Base-by-base conservation (phyloP, 768 basidiomycete species). In the Boletus edulis region DNA sequence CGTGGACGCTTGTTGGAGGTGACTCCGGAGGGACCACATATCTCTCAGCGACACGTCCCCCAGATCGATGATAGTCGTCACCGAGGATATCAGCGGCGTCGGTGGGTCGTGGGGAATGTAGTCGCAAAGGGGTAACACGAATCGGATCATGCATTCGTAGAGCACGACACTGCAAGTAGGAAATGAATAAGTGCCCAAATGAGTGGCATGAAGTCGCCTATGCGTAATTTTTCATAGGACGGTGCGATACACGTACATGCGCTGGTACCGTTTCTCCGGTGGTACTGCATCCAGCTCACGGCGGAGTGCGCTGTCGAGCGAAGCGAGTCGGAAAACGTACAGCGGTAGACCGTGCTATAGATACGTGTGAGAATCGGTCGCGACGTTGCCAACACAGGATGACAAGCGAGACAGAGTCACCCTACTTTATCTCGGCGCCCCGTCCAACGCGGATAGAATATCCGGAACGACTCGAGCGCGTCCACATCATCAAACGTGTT, bases 381-480 rank as follows among this genome's bases (percentile, higher is more conserved):
- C 15, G 14, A 20, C 22, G 15, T 44, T 40, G 37, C 14, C 31
- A 50, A 35, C 9, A 5, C 24, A 2, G 0, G 22, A 20, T 14
- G 29, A 3, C 35, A 52, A 11, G 9, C 22, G 24, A 42, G 5
- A 29, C n/a, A 47, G 12, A 18, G n/a, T 12, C 1, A 32, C 18
- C 74, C 3, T 60, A 85, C 89, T 75, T 87, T 89, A 67, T 91
- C 86, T 59, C 89, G 74, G 43, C 86, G 76, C 0, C 90, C 91
- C 0, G 88, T 91, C 88, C 88, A 92, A 32, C 86, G 78, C 1
- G 90, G 89, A 71, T 92, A 94, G 57, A 85, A 87, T 48, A 78
- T 73, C 61, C 80, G 79, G 0, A 84, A 67, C 11, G 65, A 63
- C 65, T 86, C 81, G 51, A 91, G 76, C 59, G 91, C 91, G 9